phyloP scores from a whole-genome alignment of 73 alveolate species.

The Paramecium sexaurelia region DNA sequence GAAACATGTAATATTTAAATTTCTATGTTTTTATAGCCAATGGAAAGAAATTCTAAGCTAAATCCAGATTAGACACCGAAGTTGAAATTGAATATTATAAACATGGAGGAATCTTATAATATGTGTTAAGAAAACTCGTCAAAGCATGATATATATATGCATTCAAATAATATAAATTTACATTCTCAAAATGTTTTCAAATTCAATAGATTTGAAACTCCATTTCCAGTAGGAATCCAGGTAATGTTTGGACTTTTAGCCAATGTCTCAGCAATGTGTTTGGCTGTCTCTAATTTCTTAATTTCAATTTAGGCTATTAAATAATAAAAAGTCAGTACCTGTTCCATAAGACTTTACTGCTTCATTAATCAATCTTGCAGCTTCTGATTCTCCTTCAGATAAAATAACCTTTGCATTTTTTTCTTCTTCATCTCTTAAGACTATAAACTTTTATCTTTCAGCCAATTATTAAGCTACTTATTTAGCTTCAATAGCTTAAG shows the following conservation, averaged over 20 bases:
- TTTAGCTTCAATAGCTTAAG: slow-evolving; percentile 87
- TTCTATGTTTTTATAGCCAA: neutral
- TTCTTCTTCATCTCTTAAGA: slow-evolving; percentile 84
- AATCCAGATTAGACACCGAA: slow-evolving; percentile 80
- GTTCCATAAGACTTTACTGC: slow-evolving; percentile 64
- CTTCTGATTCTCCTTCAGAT: slow-evolving; percentile 94
- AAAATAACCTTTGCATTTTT: slow-evolving; percentile 79
- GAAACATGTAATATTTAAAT: slow-evolving; percentile 5
- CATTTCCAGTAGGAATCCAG: slow-evolving; percentile 71
- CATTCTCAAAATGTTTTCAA: slow-evolving; percentile 43
- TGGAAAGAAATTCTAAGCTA: slow-evolving; percentile 82
- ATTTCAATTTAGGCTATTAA: slow-evolving; percentile 67
- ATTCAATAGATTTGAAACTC: slow-evolving; percentile 57
- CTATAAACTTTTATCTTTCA: slow-evolving; percentile 86
- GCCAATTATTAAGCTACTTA: slow-evolving; percentile 89
- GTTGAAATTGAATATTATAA: slow-evolving; percentile 88
- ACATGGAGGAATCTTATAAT: slow-evolving; percentile 90
- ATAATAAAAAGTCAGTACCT: neutral
- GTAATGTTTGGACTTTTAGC: slow-evolving; percentile 68
- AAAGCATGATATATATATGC: slow-evolving; percentile 12
- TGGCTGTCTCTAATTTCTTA: slow-evolving; percentile 75
- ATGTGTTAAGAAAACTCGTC: slow-evolving; percentile 83
- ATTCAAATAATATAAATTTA: neutral
- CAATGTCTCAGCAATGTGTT: slow-evolving; percentile 68
- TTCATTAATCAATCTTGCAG: slow-evolving; percentile 72